Conservation (phyloP, 2,329 filamentous ascomycete genomes). For the Pseudocercospora vitis region DNA sequence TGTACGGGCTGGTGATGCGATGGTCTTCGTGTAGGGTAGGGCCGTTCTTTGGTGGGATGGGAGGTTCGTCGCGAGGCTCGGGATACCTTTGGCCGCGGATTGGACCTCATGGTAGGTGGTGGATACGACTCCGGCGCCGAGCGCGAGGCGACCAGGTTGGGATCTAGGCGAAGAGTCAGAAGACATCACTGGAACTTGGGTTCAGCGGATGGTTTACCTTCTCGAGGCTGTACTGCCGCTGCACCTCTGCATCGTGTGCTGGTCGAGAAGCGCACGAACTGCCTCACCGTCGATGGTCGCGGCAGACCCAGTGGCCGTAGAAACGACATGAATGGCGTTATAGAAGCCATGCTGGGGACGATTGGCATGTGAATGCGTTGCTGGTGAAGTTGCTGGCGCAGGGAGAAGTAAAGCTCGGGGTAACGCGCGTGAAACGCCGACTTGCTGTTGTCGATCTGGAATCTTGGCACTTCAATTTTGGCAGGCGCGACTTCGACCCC, state of each 20-base stretch:
- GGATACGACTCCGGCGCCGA: constrained; percentile 37
- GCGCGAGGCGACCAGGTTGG: constrained; percentile 38
- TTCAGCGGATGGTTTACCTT: constrained; percentile 10
- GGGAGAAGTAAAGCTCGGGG: constrained; percentile 8
- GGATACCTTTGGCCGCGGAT: constrained; percentile 40
- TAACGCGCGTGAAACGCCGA: constrained; percentile 9
- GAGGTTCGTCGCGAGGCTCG: constrained; percentile 38
- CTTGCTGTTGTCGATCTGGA: neutral
- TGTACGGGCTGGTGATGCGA: constrained; percentile 27
- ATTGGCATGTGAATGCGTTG: constrained; percentile 9
- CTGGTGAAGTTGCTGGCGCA: constrained; percentile 4
- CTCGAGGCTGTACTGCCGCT: constrained; percentile 26
- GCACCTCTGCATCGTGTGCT: constrained; percentile 29
- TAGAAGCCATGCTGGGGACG: constrained; percentile 37
- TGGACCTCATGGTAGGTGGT: constrained; percentile 34
- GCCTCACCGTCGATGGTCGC: constrained; percentile 38
- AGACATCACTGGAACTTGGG: neutral
- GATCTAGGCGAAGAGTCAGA: constrained; percentile 25
- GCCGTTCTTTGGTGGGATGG: constrained; percentile 36
- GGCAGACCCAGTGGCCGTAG: constrained; percentile 44
- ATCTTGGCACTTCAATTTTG: constrained; percentile 15
- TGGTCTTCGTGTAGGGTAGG: constrained; percentile 36
- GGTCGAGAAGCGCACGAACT: constrained; percentile 45
- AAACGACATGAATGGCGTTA: constrained; percentile 41
- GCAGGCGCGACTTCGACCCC: constrained; percentile 10